These are phyloP conservation scores for Mrakia blollopis DNA, from an alignment of 768 basidiomycete genomes.

Conservation along the genomic window DNA sequence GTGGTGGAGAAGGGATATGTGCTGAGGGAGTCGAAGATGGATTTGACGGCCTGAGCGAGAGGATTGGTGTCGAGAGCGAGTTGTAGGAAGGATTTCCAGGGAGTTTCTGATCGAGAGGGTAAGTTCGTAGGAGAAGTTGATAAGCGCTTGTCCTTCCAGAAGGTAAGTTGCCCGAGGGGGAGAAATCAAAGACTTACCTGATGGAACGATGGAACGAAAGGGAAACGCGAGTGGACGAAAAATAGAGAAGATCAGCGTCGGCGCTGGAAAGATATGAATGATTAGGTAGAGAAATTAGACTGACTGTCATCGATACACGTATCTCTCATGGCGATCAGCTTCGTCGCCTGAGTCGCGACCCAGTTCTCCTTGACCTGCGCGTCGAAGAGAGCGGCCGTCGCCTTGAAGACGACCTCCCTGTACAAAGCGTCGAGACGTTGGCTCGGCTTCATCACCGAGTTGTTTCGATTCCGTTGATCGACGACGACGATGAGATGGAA, in stretches of 20 bases:
- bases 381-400: conserved; percentile 86
- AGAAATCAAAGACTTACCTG: too few species aligned
- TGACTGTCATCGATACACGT: conserved; percentile 51
- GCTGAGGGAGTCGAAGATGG: conserved; percentile 16
- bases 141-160: too few species aligned
- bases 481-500: conserved; percentile 84
- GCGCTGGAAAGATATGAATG: neutral
- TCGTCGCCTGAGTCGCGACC: conserved; percentile 74
- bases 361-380: conserved; percentile 83
- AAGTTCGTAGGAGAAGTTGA: too few species aligned
- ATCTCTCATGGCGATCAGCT: conserved; percentile 65
- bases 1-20: conserved; percentile 26
- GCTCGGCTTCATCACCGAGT: conserved; percentile 31
- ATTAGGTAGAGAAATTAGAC: conserved; percentile 27
- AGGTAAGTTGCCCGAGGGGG: neutral
- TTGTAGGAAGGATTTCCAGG: conserved; percentile 18
- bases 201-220: too few species aligned
- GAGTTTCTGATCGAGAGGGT: neutral
- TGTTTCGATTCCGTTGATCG: conserved; percentile 65
- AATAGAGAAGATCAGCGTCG: neutral
- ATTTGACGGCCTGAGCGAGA: conserved; percentile 16
- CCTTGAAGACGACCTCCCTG: conserved; percentile 78
- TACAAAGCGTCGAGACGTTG: conserved; percentile 64
- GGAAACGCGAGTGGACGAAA: neutral
- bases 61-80: conserved; percentile 16